Evolutionary conservation across 177 flowering plant species (phyloP).

Genomic region (Vitis hybrid): DNA sequence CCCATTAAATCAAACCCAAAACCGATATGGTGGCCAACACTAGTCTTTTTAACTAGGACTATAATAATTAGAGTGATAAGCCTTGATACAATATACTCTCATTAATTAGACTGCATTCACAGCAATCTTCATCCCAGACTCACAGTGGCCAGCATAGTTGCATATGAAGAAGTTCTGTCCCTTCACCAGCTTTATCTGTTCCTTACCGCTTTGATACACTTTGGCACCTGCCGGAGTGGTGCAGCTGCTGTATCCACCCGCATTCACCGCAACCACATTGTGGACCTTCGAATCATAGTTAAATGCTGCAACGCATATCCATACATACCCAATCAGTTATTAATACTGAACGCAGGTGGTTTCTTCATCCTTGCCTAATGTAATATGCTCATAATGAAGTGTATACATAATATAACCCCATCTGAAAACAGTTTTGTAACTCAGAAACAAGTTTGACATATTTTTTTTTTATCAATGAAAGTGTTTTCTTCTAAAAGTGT

Average conservation of each 20-base stretch:
- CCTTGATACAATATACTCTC: too few species aligned
- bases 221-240: conserved; percentile 23
- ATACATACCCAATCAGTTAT: background rate
- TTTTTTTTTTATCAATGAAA: too few species aligned
- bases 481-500: too few species aligned
- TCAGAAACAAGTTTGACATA: too few species aligned
- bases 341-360: accelerated
- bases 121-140: conserved; percentile 47
- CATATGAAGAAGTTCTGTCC: conserved; percentile 54
- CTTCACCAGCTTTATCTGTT: conserved; percentile 31
- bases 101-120: conserved; percentile 19
- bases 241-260: conserved; percentile 29
- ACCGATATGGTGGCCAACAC: too few species aligned
- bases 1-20: too few species aligned
- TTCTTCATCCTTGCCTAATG: too few species aligned
- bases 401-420: too few species aligned
- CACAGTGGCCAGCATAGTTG: conserved; percentile 41
- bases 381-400: too few species aligned
- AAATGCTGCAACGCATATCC: conserved; percentile 31
- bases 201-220: conserved; percentile 27
- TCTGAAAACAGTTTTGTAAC: too few species aligned
- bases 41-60: too few species aligned
- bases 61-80: too few species aligned
- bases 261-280: conserved; percentile 40
- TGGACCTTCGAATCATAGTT: conserved; percentile 30